These are phyloP conservation scores for Steccherinum ochraceum DNA, from an alignment of 768 basidiomycete species.

Conservation along the genomic window DNA sequence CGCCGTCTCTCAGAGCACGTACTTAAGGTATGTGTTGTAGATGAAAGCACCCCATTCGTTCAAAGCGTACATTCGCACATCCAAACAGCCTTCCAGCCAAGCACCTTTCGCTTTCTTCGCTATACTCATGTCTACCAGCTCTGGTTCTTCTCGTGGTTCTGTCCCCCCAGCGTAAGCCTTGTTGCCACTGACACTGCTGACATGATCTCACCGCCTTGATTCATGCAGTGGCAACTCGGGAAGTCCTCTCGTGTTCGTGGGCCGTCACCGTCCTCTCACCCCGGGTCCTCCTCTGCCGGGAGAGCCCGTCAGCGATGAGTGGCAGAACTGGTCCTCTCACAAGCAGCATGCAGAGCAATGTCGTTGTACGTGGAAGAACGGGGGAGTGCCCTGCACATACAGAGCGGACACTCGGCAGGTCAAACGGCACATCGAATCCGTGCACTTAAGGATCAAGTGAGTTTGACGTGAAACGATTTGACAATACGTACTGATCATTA, in stretches of 20 bases:
- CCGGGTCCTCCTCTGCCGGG: not conserved
- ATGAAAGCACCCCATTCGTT: not conserved
- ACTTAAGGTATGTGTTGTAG: no score
- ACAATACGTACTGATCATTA: not conserved
- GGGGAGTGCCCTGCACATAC: slow-evolving; percentile 32
- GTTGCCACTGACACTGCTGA: no score
- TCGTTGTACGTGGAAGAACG: slow-evolving; percentile 35
- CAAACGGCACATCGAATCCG: slow-evolving; percentile 61
- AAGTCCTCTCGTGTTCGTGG: not conserved
- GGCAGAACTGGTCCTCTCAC: not conserved
- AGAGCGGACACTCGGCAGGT: slow-evolving; percentile 56
- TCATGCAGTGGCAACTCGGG: no score
- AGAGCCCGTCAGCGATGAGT: not conserved
- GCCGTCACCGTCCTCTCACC: not conserved
- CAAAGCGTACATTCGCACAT: not conserved
- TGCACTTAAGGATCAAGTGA: slow-evolving; percentile 55
- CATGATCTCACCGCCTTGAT: no score
- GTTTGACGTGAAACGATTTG: slow-evolving; percentile 18
- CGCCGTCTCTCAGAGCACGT: not conserved
- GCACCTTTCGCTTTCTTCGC: not conserved
- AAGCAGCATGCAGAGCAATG: slow-evolving; percentile 14
- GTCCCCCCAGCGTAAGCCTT: no score
- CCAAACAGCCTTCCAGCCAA: not conserved
- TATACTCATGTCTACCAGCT: not conserved
- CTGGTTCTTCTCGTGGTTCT: not conserved